Base-by-base conservation (phyloP, 345 rosid genomes). In the Erucastrum elatum region DNA sequence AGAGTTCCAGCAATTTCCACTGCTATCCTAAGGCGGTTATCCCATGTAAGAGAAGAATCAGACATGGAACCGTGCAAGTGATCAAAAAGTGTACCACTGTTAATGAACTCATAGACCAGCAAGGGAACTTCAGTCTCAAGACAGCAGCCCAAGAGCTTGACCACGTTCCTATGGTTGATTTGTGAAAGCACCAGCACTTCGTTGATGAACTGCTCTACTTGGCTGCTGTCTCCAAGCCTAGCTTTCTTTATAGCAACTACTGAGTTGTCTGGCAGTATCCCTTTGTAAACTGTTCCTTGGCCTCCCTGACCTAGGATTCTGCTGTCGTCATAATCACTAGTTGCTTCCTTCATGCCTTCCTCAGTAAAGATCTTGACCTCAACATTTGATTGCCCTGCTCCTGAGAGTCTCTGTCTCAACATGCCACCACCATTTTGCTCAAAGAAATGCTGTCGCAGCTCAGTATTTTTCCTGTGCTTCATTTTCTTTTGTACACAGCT, bases 41-140 rank as follows among this genome's bases (percentile, higher is more conserved):
- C 60, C 60, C 60, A 53, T 53, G 60, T 53, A 53, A 53, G 60
- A 53, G 60, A 53, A 16, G 60, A 53, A 53, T 53, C 60, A 53
- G 2, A 53, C 60, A 53, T 2, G 60, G 60, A 53, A 16, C 60
- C 60, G 10, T 53, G 60, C 26, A 53, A 53, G 26, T 53, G 60
- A 7, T 53, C 60, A 16, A 53, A 53, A 6, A 53, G 60, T 16
- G 60, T 53, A 7, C 60, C 60, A 53, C 60, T 53, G 60, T 53
- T 53, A 53, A 53, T 53, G 60, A 53, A 53, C 60, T 53, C 60
- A 53, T 53, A 53, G 10, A 53, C 60, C 26, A 53, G 60, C 4
- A 53, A 53, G 8, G 60, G 60, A 53, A 53, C 60, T 53, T 53
- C 26, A 16, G 60, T 53, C 26, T 53, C 60, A 2, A 53, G 26